A percentile compares a stretch with the other conserved stretches of the same genome.
Conservation (phyloP, 2,329 filamentous ascomycete species). For the Diaporthe capsici region DNA sequence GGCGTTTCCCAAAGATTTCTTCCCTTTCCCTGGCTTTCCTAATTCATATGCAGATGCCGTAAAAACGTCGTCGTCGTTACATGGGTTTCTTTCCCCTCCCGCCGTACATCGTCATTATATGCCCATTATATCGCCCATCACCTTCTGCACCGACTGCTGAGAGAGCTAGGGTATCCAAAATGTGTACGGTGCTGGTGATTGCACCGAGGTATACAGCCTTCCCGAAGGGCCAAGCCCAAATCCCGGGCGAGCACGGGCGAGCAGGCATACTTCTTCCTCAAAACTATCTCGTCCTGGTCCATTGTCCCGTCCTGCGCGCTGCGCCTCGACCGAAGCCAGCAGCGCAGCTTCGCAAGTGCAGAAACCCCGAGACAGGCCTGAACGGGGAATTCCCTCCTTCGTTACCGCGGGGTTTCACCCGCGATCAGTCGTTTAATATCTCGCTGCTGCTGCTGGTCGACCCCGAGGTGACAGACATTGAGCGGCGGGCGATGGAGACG, state of each 20-base stretch:
- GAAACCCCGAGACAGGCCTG: not conserved
- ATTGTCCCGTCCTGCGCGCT: not conserved
- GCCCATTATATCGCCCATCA: not conserved
- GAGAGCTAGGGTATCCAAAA: not conserved
- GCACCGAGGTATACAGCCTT: too few species aligned
- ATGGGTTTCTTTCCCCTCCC: not conserved
- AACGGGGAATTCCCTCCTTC: too few species aligned
- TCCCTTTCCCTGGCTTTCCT: constrained; percentile 1
- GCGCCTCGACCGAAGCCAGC: not conserved
- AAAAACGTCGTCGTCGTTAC: constrained; percentile 29
- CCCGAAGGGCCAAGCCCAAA: not conserved
- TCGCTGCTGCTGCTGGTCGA: constrained; percentile 34
- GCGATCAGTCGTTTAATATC: constrained; percentile 30
- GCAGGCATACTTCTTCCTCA: not conserved
- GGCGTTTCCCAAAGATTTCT: not conserved
- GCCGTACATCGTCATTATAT: not conserved
- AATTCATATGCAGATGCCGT: constrained; percentile 25
- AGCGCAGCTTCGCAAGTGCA: not conserved
- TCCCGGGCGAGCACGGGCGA: not conserved
- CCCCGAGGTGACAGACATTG: constrained; percentile 57
- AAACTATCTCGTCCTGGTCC: too few species aligned
- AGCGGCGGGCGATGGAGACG: constrained; percentile 65
- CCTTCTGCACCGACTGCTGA: not conserved
- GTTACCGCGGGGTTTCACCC: not conserved
- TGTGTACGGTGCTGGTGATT: not conserved